Evolutionary conservation across 768 basidiomycete genomes (phyloP), one percentile per base, ranked within the genome.

Genomic region (Podaxis pistillaris): DNA sequence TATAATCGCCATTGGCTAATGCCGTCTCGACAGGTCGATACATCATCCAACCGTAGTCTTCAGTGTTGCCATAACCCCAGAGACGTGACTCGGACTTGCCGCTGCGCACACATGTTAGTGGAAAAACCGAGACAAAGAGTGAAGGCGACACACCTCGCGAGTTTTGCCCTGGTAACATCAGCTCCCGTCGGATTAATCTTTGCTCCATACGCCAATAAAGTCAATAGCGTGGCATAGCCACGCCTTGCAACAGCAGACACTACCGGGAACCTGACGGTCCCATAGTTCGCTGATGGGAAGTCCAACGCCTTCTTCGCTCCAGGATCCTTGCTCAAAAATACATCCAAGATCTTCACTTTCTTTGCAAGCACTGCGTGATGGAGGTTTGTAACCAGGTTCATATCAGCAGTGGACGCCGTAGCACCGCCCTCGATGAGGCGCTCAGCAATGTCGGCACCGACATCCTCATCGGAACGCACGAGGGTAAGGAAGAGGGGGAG

Each of bases 401-500:
- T 66, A 53, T 80, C 74, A 1, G 81, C 80, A 2, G 76, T 76
- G 11, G 81, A 76, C 0, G 77, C 78, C 0, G 76, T 74, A 0
- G 79, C 79, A 5, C 79, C 80, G 0, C 75, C 76, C 22, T 72
- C 62, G 37, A 84, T 67, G 26, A 84, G 75, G 24, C 73, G 67
- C 62, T 78, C 74, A 0, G 78, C 79, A 30, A 81, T 72, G 46
- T 70, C 68, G 61, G 71, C 75, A 0, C 76, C 76, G 33, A 71
- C 73, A 44, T 79, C 77, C 58, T 83, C 78, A 57, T 82, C 77
- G 0, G 76, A 71, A 36, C 75, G 70, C 9, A 81, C 66, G 57
- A 79, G 71, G 19, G 77, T 78, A 37, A 82, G 65, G 8, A 74
- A 70, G 9, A 81, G 71, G 4, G 80, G 80, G 59, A 78, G 78